Evolutionary conservation across 2,329 filamentous ascomycete species (phyloP), one percentile per base, ranked within the genome.

Genomic region (Aspergillus sp.): DNA sequence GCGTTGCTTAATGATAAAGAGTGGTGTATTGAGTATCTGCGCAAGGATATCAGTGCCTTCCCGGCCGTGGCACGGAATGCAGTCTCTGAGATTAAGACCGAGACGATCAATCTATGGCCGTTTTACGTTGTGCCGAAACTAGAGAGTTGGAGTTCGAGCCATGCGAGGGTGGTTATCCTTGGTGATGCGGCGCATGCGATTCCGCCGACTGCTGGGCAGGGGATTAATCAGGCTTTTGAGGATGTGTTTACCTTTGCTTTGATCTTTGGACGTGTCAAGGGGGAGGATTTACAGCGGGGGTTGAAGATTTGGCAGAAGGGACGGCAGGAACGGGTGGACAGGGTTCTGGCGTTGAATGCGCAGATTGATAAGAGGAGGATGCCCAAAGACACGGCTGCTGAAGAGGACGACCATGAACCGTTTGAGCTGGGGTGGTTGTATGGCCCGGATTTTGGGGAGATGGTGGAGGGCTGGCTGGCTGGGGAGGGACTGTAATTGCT

Each of bases 161-260:
- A 64, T 6, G 63, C 68, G 0, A 68, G 74, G 0, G 76, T 81
- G 4, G 65, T 81, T 3, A 76, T 84, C 35, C 69, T 85, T 0
- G 86, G 86, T 14, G 86, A 89, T 64, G 84, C 86, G 0, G 86
- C 86, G 0, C 86, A 88, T 66, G 85, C 84, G 0, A 82, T 82
- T 40, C 83, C 84, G 0, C 86, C 86, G 0, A 82, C 84, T 40
- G 82, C 85, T 43, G 85, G 84, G 0, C 80, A 84, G 1, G 85
- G 85, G 2, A 80, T 82, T 0, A 83, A 82, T 1, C 79, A 86
- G 64, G 83, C 81, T 1, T 81, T 87, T 56, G 82, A 84, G 59
- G 82, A 85, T 57, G 76, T 79, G 1, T 79, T 78, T 52, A 76
- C 73, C 0, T 73, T 83, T 23, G 75, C 79, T 2, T 3, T 41